Evolutionary conservation across 495 filamentous ascomycete species (phyloP).

Genomic region (Penicillium flavigenum): DNA sequence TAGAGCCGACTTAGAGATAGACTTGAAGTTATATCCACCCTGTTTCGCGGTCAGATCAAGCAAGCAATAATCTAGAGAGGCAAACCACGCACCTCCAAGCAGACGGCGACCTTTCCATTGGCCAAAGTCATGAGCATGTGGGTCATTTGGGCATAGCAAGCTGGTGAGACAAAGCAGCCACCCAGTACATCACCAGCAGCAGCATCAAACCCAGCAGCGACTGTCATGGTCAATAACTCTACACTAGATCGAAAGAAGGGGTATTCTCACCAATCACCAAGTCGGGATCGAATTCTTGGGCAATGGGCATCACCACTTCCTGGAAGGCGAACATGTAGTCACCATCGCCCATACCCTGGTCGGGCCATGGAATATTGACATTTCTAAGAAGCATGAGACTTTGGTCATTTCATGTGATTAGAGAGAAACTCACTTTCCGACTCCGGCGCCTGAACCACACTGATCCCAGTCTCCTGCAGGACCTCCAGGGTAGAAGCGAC

Average conservation of each 20-base stretch:
- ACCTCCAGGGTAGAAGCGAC: constrained; percentile 81
- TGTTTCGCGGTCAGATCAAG: constrained; percentile 24
- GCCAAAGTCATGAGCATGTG: constrained; percentile 98
- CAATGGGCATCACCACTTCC: constrained; percentile 95
- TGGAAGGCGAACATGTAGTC: constrained; percentile 98
- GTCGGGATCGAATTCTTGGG: constrained; percentile 87
- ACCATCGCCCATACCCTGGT: constrained; percentile 91
- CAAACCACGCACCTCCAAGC: constrained; percentile 62
- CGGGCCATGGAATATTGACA: constrained; percentile 92
- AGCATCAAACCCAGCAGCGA: constrained; percentile 95
- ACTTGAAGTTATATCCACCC: constrained; percentile 91
- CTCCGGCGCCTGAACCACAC: constrained; percentile 69
- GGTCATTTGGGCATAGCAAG: constrained; percentile 97
- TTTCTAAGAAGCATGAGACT: constrained; percentile 54
- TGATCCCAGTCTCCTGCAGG: constrained; percentile 73
- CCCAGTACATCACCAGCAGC: constrained; percentile 90
- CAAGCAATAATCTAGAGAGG: not conserved
- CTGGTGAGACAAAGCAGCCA: constrained; percentile 84
- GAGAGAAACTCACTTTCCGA: constrained; percentile 57
- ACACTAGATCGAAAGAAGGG: not conserved
- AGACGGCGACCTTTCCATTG: constrained; percentile 84
- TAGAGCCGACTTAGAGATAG: constrained; percentile 87
- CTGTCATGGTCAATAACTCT: constrained; percentile 33
- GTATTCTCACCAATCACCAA: constrained; percentile 71
- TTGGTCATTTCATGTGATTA: not conserved